Evolutionary conservation across 106 monocot genomes (phyloP).

Genomic region (Acorus calamus): DNA sequence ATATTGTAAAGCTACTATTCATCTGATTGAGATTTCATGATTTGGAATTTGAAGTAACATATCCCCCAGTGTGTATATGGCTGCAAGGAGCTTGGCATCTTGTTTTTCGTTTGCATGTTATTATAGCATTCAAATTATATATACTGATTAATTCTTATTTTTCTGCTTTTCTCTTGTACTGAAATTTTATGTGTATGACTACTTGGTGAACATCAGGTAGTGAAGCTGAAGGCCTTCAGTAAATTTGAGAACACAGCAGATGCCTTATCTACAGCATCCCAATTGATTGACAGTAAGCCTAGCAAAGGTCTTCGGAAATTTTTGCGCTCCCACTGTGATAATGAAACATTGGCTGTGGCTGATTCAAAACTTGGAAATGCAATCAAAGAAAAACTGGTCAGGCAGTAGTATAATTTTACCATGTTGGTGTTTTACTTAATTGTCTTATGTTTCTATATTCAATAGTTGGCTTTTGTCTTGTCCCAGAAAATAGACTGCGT

Average conservation of each 20-base stretch:
- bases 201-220: constrained; percentile 35
- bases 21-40: too few species aligned
- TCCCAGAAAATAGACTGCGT: constrained; percentile 86
- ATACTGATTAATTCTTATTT: not conserved
- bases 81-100: too few species aligned
- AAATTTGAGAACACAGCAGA: constrained; percentile 95
- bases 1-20: too few species aligned
- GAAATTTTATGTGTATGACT: not conserved
- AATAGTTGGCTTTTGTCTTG: not conserved
- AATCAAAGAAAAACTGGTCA: constrained; percentile 90
- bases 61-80: too few species aligned
- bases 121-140: too few species aligned
- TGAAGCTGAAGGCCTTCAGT: constrained; percentile 76
- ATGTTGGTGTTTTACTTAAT: not conserved
- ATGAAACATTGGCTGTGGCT: constrained; percentile 81
- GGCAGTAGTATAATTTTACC: not conserved
- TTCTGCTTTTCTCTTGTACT: not conserved
- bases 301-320: constrained; percentile 88
- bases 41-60: too few species aligned
- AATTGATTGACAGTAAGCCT: constrained; percentile 85
- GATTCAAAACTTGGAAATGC: constrained; percentile 94
- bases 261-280: constrained; percentile 60
- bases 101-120: too few species aligned
- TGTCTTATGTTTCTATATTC: too few species aligned
- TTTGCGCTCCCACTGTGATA: constrained; percentile 64